Percentiles rank a stretch among this genome's conserved stretches.
phyloP scores from a whole-genome alignment of 2,329 filamentous ascomycete species.

The Camillea tinctor region DNA sequence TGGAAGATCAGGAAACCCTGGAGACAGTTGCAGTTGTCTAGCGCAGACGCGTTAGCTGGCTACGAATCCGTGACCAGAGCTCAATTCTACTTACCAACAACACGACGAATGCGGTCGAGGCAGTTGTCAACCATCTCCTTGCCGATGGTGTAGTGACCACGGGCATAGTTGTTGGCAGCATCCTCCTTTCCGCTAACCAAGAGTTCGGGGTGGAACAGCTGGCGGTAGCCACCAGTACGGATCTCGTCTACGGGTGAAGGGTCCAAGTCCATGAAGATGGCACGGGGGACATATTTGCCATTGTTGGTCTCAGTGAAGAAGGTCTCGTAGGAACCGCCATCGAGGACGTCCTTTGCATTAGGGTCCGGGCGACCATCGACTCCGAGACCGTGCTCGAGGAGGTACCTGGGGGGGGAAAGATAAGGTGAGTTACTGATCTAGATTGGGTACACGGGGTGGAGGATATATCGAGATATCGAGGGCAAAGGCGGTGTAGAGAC shows the following conservation, averaged over 20 bases:
- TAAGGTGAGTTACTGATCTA: conserved; percentile 4
- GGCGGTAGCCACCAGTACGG: conserved; percentile 64
- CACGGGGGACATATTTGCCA: conserved; percentile 71
- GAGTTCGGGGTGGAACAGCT: conserved; percentile 71
- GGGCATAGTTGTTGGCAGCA: conserved; percentile 75
- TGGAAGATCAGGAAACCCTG: conserved; percentile 75
- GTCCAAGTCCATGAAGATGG: conserved; percentile 71
- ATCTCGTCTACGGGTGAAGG: conserved; percentile 74
- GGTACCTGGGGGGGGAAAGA: conserved; percentile 58
- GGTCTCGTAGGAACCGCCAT: conserved; percentile 66
- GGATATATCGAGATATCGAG: not conserved
- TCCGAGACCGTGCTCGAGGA: conserved; percentile 70
- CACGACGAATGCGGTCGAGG: conserved; percentile 67
- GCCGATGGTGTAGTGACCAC: conserved; percentile 74
- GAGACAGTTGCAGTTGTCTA: conserved; percentile 71
- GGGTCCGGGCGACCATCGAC: conserved; percentile 64
- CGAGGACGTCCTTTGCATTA: conserved; percentile 56
- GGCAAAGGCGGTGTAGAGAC: conserved; percentile 35
- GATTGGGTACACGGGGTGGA: conserved; percentile 1
- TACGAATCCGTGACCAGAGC: not conserved
- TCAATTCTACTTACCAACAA: conserved; percentile 53
- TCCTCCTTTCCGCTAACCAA: conserved; percentile 74
- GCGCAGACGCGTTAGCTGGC: conserved; percentile 17
- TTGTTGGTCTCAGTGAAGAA: conserved; percentile 72
- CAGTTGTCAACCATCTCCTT: conserved; percentile 74